Evolutionary conservation across 352 stramenopile genomes (phyloP).

Genomic region (Pythium phragmitis): DNA sequence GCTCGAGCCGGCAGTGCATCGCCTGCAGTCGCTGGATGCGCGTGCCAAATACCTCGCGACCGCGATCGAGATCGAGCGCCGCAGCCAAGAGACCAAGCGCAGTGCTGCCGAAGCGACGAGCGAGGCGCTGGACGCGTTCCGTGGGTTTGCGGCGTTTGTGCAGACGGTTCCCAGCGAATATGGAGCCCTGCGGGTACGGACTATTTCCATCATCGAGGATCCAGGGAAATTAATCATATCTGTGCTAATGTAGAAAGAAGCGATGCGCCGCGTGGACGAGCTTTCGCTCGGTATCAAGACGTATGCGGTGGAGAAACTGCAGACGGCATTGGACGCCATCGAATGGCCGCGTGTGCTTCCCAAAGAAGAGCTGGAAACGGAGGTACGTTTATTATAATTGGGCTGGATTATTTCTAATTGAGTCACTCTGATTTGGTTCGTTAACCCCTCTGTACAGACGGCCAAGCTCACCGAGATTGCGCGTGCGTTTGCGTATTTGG

Average conservation of each 20-base stretch:
- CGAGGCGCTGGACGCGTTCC: constrained; percentile 46
- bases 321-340: constrained; percentile 39
- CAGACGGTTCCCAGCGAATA: constrained; percentile 43
- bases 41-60: constrained; percentile 46
- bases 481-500: constrained; percentile 47
- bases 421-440: no score
- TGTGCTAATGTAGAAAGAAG: constrained; percentile 35
- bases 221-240: background rate
- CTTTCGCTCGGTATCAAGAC: constrained; percentile 47
- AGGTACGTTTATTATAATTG: constrained; percentile 18
- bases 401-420: no score
- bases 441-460: background rate
- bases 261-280: constrained; percentile 39
- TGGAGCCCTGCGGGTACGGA: constrained; percentile 27
- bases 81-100: constrained; percentile 41
- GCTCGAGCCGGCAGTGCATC: constrained; percentile 31
- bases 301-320: constrained; percentile 56
- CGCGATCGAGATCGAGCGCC: constrained; percentile 53
- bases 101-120: constrained; percentile 41
- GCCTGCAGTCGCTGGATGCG: constrained; percentile 37
- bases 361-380: constrained; percentile 32
- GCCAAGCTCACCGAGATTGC: constrained; percentile 33
- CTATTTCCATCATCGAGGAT: background rate
- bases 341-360: constrained; percentile 46
- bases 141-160: constrained; percentile 37